Evolutionary conservation across 495 filamentous ascomycete genomes (phyloP).

Genomic region (Podospora anserina): DNA sequence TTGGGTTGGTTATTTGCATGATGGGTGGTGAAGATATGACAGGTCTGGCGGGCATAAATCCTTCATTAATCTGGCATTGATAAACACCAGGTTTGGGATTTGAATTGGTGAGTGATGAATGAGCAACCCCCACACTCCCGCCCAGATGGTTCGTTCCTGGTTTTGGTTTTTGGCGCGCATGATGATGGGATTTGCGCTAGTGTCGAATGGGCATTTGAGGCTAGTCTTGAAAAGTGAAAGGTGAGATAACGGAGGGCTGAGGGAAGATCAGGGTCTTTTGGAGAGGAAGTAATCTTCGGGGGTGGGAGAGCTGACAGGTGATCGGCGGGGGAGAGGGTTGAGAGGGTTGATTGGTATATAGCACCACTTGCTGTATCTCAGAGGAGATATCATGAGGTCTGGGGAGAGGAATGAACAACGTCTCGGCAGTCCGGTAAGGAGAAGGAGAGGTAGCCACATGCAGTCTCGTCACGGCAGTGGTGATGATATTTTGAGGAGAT

Average conservation of each 20-base stretch:
- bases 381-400: no score
- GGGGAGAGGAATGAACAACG: not conserved
- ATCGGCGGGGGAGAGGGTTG: no score
- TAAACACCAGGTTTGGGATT: not conserved
- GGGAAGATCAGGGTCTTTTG: no score
- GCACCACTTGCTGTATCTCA: no score
- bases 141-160: not conserved
- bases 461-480: not conserved
- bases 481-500: not conserved
- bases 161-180: not conserved
- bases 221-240: no score
- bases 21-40: not conserved
- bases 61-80: not conserved
- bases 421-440: not conserved
- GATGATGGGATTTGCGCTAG: not conserved
- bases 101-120: not conserved
- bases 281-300: no score
- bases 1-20: not conserved
- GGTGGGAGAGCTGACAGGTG: no score
- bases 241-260: no score
- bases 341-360: no score
- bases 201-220: not conserved
- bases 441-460: not conserved
- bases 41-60: not conserved
- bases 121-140: not conserved